These are phyloP conservation scores for Ogataea parapolymorpha DNA, from an alignment of 805 yeast species.

Conservation along the genomic window DNA sequence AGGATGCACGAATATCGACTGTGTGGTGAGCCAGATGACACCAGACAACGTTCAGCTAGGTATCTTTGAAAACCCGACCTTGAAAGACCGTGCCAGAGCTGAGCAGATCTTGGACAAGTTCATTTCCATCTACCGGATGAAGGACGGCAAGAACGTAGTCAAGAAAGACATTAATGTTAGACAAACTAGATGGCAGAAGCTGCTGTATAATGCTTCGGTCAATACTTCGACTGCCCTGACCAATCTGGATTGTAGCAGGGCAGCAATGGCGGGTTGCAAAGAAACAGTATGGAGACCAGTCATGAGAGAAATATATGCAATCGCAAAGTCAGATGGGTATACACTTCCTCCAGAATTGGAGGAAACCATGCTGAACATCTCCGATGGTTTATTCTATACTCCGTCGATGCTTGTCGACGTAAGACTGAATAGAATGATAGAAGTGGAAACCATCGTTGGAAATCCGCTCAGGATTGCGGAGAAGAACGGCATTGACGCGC, in stretches of 20 bases:
- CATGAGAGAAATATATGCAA: conserved; percentile 40
- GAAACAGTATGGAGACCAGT: conserved; percentile 34
- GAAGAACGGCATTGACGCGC: conserved; percentile 43
- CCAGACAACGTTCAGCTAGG: conserved; percentile 34
- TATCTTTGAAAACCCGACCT: conserved; percentile 30
- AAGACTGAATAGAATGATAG: conserved; percentile 36
- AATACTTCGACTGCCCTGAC: conserved; percentile 41
- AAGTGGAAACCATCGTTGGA: conserved; percentile 41
- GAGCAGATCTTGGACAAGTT: conserved; percentile 25
- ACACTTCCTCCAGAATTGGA: conserved; percentile 32
- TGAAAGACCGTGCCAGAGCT: conserved; percentile 19
- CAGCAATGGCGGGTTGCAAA: conserved; percentile 25
- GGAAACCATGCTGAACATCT: conserved; percentile 32
- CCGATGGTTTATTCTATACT: conserved; percentile 39
- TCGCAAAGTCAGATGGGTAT: conserved; percentile 47
- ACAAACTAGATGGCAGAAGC: conserved; percentile 40
- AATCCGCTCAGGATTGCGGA: conserved; percentile 37
- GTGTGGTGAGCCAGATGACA: conserved; percentile 29
- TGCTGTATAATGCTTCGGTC: conserved; percentile 42
- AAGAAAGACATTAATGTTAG: conserved; percentile 32
- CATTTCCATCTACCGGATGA: conserved; percentile 27
- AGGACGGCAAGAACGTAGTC: conserved; percentile 22
- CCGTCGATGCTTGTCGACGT: conserved; percentile 48
- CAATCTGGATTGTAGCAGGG: conserved; percentile 34
- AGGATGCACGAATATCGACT: conserved; percentile 27